Evolutionary conservation across 2,329 filamentous ascomycete species (phyloP).

Genomic region (Xylaria arbuscula): DNA sequence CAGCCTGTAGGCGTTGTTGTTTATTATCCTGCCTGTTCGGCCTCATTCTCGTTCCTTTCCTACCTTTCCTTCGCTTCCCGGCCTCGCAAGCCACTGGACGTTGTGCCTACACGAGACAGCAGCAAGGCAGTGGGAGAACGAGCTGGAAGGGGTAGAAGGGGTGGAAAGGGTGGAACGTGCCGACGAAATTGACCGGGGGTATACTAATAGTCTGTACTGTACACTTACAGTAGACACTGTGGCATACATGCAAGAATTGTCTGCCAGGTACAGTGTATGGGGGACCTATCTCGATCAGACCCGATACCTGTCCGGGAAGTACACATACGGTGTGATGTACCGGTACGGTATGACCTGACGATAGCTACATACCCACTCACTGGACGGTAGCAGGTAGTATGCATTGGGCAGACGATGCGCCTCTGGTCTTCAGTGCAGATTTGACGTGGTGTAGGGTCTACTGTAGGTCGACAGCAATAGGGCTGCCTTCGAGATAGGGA

Average conservation of each 20-base stretch:
- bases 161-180: slow-evolving; percentile 31
- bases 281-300: slow-evolving; percentile 13
- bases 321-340: neutral
- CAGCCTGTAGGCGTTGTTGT: slow-evolving; percentile 24
- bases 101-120: slow-evolving; percentile 9
- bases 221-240: neutral
- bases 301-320: neutral
- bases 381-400: too few relatives aligned
- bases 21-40: slow-evolving; percentile 35
- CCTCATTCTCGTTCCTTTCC: slow-evolving; percentile 36
- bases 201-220: neutral
- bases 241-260: neutral
- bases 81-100: slow-evolving; percentile 34
- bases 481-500: slow-evolving; percentile 32
- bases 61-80: slow-evolving; percentile 37
- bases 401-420: neutral
- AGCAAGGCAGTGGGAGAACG: slow-evolving; percentile 27
- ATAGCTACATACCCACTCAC: neutral
- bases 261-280: slow-evolving; percentile 9
- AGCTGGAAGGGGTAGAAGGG: slow-evolving; percentile 31
- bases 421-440: neutral
- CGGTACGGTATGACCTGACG: slow-evolving; percentile 3
- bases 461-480: slow-evolving; percentile 28
- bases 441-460: neutral
- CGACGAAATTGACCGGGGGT: slow-evolving; percentile 28